Percentiles rank a stretch among this genome's conserved stretches.
Evolutionary conservation across 306 rosid genomes (phyloP).

Genomic region (Vigna nakashimae): DNA sequence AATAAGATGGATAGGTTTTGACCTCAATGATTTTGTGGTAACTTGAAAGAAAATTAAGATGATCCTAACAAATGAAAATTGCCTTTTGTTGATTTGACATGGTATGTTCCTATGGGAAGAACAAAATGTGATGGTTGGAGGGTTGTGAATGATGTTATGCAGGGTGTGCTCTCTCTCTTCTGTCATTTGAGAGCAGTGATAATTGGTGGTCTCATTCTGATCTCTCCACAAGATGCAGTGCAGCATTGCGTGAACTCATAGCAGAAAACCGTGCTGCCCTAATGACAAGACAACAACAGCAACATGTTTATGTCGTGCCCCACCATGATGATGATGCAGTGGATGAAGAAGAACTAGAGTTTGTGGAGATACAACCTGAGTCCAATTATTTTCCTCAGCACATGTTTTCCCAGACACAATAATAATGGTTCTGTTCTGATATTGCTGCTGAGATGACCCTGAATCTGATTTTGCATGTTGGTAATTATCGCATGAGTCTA

Average conservation of each 20-base stretch:
- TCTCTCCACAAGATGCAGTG: constrained; percentile 74
- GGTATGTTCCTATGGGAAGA: not conserved
- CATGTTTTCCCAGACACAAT: constrained; percentile 51
- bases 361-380: constrained; percentile 29
- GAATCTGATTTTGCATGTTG: not conserved
- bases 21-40: not conserved
- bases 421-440: constrained; percentile 42
- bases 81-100: not conserved
- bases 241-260: constrained; percentile 75
- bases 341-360: constrained; percentile 46
- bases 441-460: constrained; percentile 33
- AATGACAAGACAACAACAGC: constrained; percentile 45
- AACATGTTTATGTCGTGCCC: constrained; percentile 23
- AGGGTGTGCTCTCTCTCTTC: constrained; percentile 92
- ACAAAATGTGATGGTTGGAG: constrained; percentile 28
- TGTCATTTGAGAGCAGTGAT: constrained; percentile 68
- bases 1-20: not conserved
- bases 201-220: constrained; percentile 54
- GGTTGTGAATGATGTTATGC: constrained; percentile 10
- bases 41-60: not conserved
- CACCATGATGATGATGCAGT: constrained; percentile 27
- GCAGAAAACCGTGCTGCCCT: constrained; percentile 78
- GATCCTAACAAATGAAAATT: not conserved
- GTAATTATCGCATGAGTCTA: too few relatives aligned
- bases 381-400: constrained; percentile 43